Evolutionary conservation across 768 basidiomycete genomes (phyloP), one percentile per base, ranked within the genome.

Genomic region (Tephrocybe sp.): DNA sequence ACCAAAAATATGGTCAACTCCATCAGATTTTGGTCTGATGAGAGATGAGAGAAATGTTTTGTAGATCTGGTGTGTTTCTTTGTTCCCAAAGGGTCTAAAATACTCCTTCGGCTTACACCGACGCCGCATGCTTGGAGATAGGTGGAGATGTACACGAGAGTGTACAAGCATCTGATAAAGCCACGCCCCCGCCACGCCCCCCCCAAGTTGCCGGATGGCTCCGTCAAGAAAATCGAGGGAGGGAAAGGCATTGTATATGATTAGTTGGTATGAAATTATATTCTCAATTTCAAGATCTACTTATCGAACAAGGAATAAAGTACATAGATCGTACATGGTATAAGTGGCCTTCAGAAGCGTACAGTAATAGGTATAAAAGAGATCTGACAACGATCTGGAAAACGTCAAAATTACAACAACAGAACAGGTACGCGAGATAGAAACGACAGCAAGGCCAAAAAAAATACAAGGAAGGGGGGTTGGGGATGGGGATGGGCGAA

Each of bases 1-100:
- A 19, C 21, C 41, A 38, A 6, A 13, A 19, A 45, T 19, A 25
- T 34, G 44, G 36, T 6, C 11, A n/a, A n/a, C 23, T 40, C 37
- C 47, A 54, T 53, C 52, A 49, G 38, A 44, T 41, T 41, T 16
- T 30, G 29, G 36, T 45, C 45, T 44, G 50, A 52, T 52, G 38
- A 18, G 39, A 24, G 13, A 38, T 38, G 37, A 7, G 19, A 18
- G 8, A 7, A 18, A 27, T 27, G 36, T 29, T 29, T 21, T 30
- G 19, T 23, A 38, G 46, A 53, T 53, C 52, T 48, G 37, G 37
- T 36, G 18, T 4, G 16, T 12, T 34, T 8, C 11, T 15, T 16
- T 36, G 34, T 36, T n/a, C 37, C 37, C 4, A 12, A 38, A 6
- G 37, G 37, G 37, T 12, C 19, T 38, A 19, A 12, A 34, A 34